Conservation (phyloP, 441 rosid genomes). For the Populus hybrid region DNA sequence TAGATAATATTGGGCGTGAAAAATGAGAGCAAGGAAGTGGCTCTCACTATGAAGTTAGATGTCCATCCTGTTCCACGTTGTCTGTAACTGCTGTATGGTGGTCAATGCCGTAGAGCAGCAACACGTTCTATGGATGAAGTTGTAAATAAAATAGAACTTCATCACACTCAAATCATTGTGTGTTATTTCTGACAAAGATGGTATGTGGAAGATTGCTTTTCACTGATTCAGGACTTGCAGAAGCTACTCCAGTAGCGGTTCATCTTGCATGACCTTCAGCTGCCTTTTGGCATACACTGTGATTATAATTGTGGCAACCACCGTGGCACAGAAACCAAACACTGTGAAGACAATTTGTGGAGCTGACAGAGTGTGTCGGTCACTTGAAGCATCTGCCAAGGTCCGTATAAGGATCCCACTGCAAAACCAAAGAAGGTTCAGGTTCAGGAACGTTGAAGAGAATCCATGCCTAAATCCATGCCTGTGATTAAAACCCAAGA, state of each 20-base stretch:
- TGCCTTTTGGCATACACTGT: constrained; percentile 77
- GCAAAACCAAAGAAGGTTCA: constrained; percentile 23
- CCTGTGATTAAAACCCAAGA: neutral
- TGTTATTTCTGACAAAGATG: neutral
- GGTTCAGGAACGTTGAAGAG: neutral
- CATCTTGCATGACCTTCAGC: constrained; percentile 63
- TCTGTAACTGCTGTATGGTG: constrained; percentile 9
- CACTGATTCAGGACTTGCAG: neutral
- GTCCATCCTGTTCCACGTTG: constrained; percentile 11
- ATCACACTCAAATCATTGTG: constrained; percentile 18
- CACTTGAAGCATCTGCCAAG: constrained; percentile 84
- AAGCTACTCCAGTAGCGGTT: constrained; percentile 41
- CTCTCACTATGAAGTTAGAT: constrained; percentile 34
- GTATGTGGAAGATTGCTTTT: neutral
- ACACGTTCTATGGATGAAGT: constrained; percentile 29
- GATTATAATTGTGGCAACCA: constrained; percentile 59
- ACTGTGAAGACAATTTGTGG: constrained; percentile 71
- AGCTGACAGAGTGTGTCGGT: constrained; percentile 50
- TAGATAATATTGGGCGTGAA: neutral
- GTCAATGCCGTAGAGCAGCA: constrained; percentile 5
- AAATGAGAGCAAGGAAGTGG: neutral
- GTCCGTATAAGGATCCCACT: constrained; percentile 77
- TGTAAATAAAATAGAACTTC: constrained; percentile 40
- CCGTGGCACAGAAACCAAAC: constrained; percentile 66
- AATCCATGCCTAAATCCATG: neutral